Percentiles rank a stretch among this genome's conserved stretches.
Evolutionary conservation across 2,329 filamentous ascomycete genomes (phyloP).

Genomic region (Arthrobotrys musiformis): DNA sequence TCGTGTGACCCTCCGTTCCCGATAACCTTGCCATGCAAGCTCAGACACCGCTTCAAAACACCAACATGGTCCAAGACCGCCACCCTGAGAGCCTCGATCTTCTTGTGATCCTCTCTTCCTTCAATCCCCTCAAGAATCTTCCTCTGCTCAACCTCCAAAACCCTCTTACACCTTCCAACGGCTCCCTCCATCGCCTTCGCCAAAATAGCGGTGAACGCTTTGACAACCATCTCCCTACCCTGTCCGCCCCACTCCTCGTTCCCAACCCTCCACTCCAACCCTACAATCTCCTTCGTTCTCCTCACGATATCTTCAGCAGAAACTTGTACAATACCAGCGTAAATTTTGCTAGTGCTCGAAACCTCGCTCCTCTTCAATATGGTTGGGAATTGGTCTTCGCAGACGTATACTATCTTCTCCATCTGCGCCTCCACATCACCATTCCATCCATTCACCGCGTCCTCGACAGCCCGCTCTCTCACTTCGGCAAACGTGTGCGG

Average conservation of each 20-base stretch:
- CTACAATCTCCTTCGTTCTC: constrained; percentile 85
- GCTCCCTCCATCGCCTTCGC: constrained; percentile 59
- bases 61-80: constrained; percentile 89
- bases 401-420: constrained; percentile 83
- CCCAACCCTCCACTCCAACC: constrained; percentile 77
- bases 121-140: constrained; percentile 66
- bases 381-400: constrained; percentile 87
- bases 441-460: constrained; percentile 54
- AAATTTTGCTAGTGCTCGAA: constrained; percentile 73
- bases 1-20: constrained; percentile 68
- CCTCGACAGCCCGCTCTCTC: constrained; percentile 38
- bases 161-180: constrained; percentile 58
- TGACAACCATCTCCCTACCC: constrained; percentile 48
- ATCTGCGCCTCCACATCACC: constrained; percentile 56
- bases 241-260: constrained; percentile 74
- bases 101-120: constrained; percentile 67
- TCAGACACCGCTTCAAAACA: constrained; percentile 83
- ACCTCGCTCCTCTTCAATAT: constrained; percentile 90
- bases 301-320: constrained; percentile 88
- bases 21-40: constrained; percentile 73
- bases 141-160: constrained; percentile 63
- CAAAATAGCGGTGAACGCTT: constrained; percentile 42
- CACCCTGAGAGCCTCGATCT: constrained; percentile 82
- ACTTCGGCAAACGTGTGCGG: constrained; percentile 57
- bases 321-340: constrained; percentile 81